Percentiles rank a stretch among this genome's conserved stretches.
Evolutionary conservation across 2,329 filamentous ascomycete genomes (phyloP).

Genomic region (Xylariomycetidae sp.): DNA sequence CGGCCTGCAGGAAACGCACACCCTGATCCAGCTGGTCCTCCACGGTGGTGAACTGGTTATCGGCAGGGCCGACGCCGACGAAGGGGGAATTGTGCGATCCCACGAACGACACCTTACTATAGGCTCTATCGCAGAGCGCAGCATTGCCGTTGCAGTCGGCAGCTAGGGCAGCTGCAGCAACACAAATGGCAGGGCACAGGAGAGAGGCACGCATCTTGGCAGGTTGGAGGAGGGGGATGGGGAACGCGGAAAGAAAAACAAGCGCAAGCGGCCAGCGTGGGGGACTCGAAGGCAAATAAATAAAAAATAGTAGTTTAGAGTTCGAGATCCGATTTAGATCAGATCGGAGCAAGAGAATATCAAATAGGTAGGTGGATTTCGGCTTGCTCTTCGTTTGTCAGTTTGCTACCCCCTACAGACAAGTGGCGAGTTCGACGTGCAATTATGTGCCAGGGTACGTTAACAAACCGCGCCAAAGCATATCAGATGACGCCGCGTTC

Average conservation of each 20-base stretch:
- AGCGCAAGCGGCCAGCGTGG: too few species aligned
- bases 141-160: constrained; percentile 52
- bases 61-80: constrained; percentile 46
- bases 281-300: too few species aligned
- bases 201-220: constrained; percentile 13
- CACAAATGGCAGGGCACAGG: constrained; percentile 13
- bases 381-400: too few species aligned
- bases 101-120: constrained; percentile 57
- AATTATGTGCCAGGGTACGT: too few species aligned
- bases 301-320: too few species aligned
- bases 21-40: constrained; percentile 56
- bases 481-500: too few species aligned
- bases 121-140: constrained; percentile 50
- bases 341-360: too few species aligned
- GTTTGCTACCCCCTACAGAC: too few species aligned
- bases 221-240: background rate
- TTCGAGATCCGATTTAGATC: too few species aligned
- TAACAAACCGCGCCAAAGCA: too few species aligned
- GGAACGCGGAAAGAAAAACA: background rate
- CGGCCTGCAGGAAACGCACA: constrained; percentile 60
- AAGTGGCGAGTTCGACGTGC: too few species aligned
- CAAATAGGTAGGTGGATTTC: too few species aligned
- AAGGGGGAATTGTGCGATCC: constrained; percentile 65
- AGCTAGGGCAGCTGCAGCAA: constrained; percentile 15
- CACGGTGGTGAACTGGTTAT: constrained; percentile 59